phyloP scores from a whole-genome alignment of 2,329 filamentous ascomycete species.

The Penicillium sp. region DNA sequence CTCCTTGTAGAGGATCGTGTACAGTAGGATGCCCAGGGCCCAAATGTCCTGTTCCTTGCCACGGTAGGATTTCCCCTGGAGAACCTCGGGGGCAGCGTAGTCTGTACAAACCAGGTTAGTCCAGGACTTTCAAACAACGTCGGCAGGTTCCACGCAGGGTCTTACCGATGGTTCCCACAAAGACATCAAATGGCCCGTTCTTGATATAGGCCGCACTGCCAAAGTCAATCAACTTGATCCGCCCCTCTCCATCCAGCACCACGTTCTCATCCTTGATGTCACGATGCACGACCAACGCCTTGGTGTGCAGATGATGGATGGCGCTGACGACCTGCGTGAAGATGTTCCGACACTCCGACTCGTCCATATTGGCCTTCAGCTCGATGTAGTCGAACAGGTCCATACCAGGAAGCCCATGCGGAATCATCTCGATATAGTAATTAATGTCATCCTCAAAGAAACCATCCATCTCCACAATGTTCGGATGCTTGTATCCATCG shows the following conservation, averaged over 20 bases:
- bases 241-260: slow-evolving; percentile 89
- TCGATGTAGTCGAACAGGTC: slow-evolving; percentile 99
- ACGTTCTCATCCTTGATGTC: slow-evolving; percentile 99
- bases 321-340: slow-evolving; percentile 91
- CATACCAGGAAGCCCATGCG: slow-evolving; percentile 94
- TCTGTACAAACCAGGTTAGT: slow-evolving; percentile 57
- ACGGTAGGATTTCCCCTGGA: slow-evolving; percentile 86
- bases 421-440: slow-evolving; percentile 97
- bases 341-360: slow-evolving; percentile 89
- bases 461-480: slow-evolving; percentile 70
- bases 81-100: slow-evolving; percentile 96
- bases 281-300: slow-evolving; percentile 88
- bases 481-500: slow-evolving; percentile 66
- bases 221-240: slow-evolving; percentile 97
- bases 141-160: slow-evolving; percentile 7
- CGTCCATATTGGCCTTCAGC: slow-evolving; percentile 92
- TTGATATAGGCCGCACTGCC: slow-evolving; percentile 98
- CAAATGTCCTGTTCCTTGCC: slow-evolving; percentile 98
- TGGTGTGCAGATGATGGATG: slow-evolving; percentile 87
- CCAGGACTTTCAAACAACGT: neutral
- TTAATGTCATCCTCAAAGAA: slow-evolving; percentile 71
- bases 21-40: slow-evolving; percentile 94
- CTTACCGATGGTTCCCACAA: slow-evolving; percentile 96
- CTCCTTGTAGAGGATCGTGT: slow-evolving; percentile 99
- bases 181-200: slow-evolving; percentile 96